These are phyloP conservation scores for Kwoniella bestiolae DNA, from an alignment of 768 basidiomycete genomes.

Conservation along the genomic window DNA sequence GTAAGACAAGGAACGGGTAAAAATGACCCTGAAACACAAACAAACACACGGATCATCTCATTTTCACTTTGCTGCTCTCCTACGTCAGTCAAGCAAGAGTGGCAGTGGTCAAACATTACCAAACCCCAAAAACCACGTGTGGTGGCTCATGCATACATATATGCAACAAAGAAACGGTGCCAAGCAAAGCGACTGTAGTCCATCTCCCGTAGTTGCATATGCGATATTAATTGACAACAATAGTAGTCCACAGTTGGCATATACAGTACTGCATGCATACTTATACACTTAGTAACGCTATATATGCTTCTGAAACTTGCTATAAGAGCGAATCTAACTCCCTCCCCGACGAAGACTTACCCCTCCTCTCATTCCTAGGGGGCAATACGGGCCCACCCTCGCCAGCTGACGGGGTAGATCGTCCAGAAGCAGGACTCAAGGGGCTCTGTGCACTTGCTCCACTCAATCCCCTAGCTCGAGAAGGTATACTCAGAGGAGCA, in stretches of 20 bases:
- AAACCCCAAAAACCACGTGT: conserved; percentile 10
- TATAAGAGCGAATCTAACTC: neutral
- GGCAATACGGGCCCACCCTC: conserved; percentile 3
- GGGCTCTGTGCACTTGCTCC: neutral
- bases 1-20: conserved; percentile 1
- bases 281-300: neutral
- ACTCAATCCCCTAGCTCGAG: conserved; percentile 1
- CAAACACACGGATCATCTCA: conserved; percentile 6
- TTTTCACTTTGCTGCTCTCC: neutral
- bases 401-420: neutral
- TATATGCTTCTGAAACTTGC: too few species aligned
- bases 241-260: neutral
- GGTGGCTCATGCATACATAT: neutral
- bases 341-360: neutral
- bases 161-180: too few species aligned
- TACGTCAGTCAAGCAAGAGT: neutral
- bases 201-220: too few species aligned
- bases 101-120: conserved; percentile 3
- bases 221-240: too few species aligned
- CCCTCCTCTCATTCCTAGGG: conserved; percentile 8
- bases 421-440: neutral
- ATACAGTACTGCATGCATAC: neutral
- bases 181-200: too few species aligned
- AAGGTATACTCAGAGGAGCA: conserved; percentile 20
- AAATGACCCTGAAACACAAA: neutral